Conservation (phyloP, 495 filamentous ascomycete genomes). For the Aspergillus steynii region DNA sequence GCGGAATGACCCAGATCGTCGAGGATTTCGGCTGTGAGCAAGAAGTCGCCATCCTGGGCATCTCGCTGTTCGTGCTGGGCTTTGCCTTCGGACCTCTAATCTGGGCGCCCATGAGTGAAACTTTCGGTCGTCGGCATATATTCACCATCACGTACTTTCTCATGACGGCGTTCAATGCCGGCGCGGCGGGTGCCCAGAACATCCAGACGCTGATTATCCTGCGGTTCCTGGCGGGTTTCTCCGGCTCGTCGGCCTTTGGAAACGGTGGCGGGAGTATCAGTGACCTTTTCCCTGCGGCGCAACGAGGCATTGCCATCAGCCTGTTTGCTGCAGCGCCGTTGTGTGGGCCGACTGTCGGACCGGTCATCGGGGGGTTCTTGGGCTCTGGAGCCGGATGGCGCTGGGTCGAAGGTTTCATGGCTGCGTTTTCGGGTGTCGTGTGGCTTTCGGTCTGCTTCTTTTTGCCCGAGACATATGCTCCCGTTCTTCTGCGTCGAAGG, state of each 20-base stretch:
- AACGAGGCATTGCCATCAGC: slow-evolving; percentile 61
- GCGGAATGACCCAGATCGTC: slow-evolving; percentile 59
- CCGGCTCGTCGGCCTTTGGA: slow-evolving; percentile 63
- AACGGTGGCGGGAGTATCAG: slow-evolving; percentile 71
- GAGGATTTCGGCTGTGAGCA: slow-evolving; percentile 43
- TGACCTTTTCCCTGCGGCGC: slow-evolving; percentile 61
- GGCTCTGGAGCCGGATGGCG: slow-evolving; percentile 57
- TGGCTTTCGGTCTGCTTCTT: slow-evolving; percentile 49
- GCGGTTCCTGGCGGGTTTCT: slow-evolving; percentile 63
- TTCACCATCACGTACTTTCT: slow-evolving; percentile 62
- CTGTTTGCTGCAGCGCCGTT: slow-evolving; percentile 64
- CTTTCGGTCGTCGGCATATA: slow-evolving; percentile 66
- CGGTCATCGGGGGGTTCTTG: slow-evolving; percentile 59
- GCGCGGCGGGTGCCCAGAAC: slow-evolving; percentile 53
- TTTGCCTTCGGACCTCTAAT: slow-evolving; percentile 51
- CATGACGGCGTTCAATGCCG: slow-evolving; percentile 65
- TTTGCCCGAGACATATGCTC: slow-evolving; percentile 58
- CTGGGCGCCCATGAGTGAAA: slow-evolving; percentile 60
- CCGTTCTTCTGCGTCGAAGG: slow-evolving; percentile 50
- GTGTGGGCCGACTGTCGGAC: slow-evolving; percentile 45
- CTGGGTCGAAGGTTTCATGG: slow-evolving; percentile 59
- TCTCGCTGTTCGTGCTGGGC: slow-evolving; percentile 55
- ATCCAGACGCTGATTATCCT: slow-evolving; percentile 58
- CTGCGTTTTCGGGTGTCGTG: slow-evolving; percentile 43
- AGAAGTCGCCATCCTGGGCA: slow-evolving; percentile 53